phyloP scores from a whole-genome alignment of 2,329 filamentous ascomycete species.

The Curvularia spicifera region DNA sequence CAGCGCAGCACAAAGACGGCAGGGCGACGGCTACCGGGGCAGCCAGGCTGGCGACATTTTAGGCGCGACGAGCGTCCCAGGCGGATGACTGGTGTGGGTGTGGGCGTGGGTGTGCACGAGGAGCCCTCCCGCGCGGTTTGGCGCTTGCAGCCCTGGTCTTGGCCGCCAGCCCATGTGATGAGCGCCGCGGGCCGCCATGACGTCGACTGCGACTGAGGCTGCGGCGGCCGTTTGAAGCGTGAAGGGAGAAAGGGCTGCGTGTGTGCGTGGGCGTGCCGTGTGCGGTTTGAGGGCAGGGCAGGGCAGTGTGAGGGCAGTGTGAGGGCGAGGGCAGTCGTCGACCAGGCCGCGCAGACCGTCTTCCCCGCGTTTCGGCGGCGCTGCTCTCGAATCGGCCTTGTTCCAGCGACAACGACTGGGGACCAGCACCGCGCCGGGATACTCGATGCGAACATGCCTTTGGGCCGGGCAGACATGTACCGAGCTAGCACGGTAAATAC shows the following conservation, averaged over 20 bases:
- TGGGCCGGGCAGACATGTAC: slow-evolving; percentile 38
- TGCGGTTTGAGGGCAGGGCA: slow-evolving; percentile 1
- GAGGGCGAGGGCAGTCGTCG: neutral
- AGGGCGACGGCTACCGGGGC: neutral
- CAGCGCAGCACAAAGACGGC: neutral
- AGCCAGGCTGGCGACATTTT: slow-evolving; percentile 3
- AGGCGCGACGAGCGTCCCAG: slow-evolving; percentile 15
- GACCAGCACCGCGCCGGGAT: neutral
- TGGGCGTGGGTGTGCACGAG: neutral
- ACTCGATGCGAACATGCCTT: slow-evolving; percentile 17
- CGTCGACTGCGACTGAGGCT: neutral
- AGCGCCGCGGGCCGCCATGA: slow-evolving; percentile 23
- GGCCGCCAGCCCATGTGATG: slow-evolving; percentile 40
- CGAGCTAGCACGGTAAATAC: slow-evolving; percentile 32
- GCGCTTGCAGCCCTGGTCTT: slow-evolving; percentile 39
- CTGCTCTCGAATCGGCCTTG: neutral
- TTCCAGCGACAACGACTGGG: no score
- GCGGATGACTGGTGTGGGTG: slow-evolving; percentile 27
- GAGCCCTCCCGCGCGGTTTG: slow-evolving; percentile 24
- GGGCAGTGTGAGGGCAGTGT: neutral
- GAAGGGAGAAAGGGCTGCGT: neutral
- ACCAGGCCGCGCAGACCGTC: neutral
- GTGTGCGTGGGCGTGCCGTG: slow-evolving; percentile 14
- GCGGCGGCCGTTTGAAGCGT: slow-evolving; percentile 13
- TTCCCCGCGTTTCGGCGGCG: slow-evolving; percentile 17